These are phyloP conservation scores for Chrysosporium queenslandicum DNA, from an alignment of 2,329 filamentous ascomycete genomes.

Conservation along the genomic window DNA sequence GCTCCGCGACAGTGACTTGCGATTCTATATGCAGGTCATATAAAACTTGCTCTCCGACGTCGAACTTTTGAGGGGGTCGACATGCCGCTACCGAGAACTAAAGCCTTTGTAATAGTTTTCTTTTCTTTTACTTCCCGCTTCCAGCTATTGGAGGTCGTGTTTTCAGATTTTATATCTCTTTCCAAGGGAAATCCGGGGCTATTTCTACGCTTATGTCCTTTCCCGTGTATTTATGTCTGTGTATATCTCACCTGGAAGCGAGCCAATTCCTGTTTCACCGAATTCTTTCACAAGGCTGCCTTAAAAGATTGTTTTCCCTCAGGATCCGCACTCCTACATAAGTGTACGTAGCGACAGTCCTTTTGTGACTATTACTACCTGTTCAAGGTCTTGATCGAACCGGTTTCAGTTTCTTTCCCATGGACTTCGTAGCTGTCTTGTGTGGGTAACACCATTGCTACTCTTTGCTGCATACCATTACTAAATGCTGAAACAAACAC, in stretches of 20 bases:
- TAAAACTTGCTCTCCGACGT: not conserved
- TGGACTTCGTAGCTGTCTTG: no score
- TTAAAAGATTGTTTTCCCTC: no score
- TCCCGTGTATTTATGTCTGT: constrained; percentile 9
- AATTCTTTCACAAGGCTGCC: no score
- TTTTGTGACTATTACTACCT: no score
- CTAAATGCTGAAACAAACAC: no score
- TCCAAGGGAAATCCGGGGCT: constrained; percentile 3
- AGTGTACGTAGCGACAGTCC: no score
- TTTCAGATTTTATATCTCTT: constrained; percentile 1
- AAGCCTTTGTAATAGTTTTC: not conserved
- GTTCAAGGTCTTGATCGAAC: no score
- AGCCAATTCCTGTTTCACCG: not conserved
- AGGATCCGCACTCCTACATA: no score
- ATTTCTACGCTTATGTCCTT: constrained; percentile 4
- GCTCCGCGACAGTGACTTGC: not conserved
- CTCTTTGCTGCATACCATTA: not conserved
- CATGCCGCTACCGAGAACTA: not conserved
- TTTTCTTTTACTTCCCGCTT: constrained; percentile 1
- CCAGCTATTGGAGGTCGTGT: not conserved
- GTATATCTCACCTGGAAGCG: constrained; percentile 3
- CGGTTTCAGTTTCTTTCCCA: no score
- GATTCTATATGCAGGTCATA: constrained; percentile 5
- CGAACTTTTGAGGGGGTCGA: not conserved
- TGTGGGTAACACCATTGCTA: no score